A percentile compares a stretch with the other conserved stretches of the same genome.
Conservation (phyloP, 2,329 filamentous ascomycete species). For the Neonectria coccinea region DNA sequence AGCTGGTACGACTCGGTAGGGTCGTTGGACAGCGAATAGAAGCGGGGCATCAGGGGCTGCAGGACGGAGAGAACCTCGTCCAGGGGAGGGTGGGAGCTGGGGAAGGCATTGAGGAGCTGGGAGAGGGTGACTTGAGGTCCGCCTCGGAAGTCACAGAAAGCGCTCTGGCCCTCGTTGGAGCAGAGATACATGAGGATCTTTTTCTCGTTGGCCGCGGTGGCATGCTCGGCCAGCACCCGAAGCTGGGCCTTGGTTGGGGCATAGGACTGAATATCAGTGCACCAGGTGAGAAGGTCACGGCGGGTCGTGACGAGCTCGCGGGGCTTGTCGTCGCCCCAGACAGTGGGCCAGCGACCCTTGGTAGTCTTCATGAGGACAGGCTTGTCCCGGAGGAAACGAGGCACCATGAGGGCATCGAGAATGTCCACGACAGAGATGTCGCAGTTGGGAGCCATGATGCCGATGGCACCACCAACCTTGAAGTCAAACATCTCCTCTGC, state of each 20-base stretch:
- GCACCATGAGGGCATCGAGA: conserved; percentile 83
- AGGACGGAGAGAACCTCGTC: conserved; percentile 83
- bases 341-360: conserved; percentile 92
- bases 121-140: conserved; percentile 86
- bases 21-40: conserved; percentile 98
- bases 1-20: conserved; percentile 81
- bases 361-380: conserved; percentile 82
- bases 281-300: conserved; percentile 94
- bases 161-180: conserved; percentile 89
- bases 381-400: conserved; percentile 85
- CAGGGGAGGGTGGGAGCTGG: conserved; percentile 88
- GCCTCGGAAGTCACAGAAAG: conserved; percentile 94
- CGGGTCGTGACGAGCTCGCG: conserved; percentile 91
- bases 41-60: conserved; percentile 93
- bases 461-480: conserved; percentile 95
- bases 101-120: conserved; percentile 91
- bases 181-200: conserved; percentile 89
- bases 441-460: conserved; percentile 90
- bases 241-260: conserved; percentile 90
- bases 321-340: conserved; percentile 92
- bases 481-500: conserved; percentile 88
- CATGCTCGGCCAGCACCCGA: conserved; percentile 86
- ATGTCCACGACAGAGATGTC: conserved; percentile 82
- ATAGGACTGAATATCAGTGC: conserved; percentile 91
- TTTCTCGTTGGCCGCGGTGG: conserved; percentile 82